Evolutionary conservation across 805 yeast genomes (phyloP).

Genomic region (Nakazawaea laoshanensis): DNA sequence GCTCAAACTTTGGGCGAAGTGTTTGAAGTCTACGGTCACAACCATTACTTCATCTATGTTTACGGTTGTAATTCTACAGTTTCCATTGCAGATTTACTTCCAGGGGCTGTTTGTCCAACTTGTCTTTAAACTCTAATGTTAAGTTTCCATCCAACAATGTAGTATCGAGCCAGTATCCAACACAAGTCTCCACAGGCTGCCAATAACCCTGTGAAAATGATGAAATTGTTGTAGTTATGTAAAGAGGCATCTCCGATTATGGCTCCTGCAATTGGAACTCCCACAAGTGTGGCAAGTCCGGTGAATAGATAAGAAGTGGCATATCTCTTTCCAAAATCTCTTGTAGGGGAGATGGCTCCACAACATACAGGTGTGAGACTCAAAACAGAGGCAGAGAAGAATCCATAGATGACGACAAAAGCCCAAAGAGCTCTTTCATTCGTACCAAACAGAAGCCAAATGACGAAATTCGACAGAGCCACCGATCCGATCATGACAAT

Average conservation of each 20-base stretch:
- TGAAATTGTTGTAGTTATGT: slow-evolving; percentile 26
- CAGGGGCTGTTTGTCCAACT: too few species aligned
- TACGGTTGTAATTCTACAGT: too few species aligned
- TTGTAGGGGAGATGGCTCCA: slow-evolving; percentile 45
- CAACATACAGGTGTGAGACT: slow-evolving; percentile 54
- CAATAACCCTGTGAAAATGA: slow-evolving; percentile 27
- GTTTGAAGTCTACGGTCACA: slow-evolving; percentile 1
- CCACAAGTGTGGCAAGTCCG: slow-evolving; percentile 22
- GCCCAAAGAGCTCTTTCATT: slow-evolving; percentile 32
- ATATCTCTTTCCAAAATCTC: slow-evolving; percentile 17
- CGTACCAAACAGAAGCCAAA: slow-evolving; percentile 57
- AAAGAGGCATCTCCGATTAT: slow-evolving; percentile 25
- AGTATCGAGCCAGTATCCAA: neutral
- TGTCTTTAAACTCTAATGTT: too few species aligned
- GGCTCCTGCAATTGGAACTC: slow-evolving; percentile 23
- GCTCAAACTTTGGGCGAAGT: too few species aligned
- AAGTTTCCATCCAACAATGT: neutral
- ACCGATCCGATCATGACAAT: slow-evolving; percentile 32
- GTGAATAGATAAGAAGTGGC: slow-evolving; percentile 19
- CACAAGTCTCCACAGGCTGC: slow-evolving; percentile 13
- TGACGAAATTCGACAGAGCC: slow-evolving; percentile 33
- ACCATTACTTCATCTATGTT: slow-evolving; percentile 4
- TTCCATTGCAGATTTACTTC: too few species aligned
- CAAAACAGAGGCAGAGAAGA: slow-evolving; percentile 45
- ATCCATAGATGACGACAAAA: slow-evolving; percentile 46